Evolutionary conservation across 305 asterid genomes (phyloP).

Genomic region (Solanum hybrid): DNA sequence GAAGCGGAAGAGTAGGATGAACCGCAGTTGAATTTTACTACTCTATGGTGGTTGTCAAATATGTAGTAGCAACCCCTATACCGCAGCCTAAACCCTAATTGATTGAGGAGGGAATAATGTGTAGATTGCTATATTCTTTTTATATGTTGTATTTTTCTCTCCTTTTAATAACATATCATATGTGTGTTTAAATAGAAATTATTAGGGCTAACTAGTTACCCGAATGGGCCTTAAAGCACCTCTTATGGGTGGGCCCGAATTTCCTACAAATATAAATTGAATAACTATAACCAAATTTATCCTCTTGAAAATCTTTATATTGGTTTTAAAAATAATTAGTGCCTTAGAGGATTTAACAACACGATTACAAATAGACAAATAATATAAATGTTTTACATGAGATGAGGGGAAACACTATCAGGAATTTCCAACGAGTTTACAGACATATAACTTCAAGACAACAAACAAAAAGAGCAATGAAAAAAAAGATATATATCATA

Average conservation of each 20-base stretch:
- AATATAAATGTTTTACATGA: neutral
- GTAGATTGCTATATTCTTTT: no score
- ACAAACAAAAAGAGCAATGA: neutral
- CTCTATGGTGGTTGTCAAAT: neutral
- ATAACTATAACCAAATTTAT: neutral
- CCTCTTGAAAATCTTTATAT: neutral
- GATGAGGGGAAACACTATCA: neutral
- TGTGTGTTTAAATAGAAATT: neutral
- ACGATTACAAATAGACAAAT: neutral
- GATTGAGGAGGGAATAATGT: neutral
- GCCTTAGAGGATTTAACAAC: neutral
- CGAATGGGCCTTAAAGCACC: neutral
- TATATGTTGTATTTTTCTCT: neutral
- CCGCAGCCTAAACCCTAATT: neutral
- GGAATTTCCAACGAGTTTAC: neutral
- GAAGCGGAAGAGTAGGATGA: neutral
- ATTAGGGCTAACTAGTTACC: neutral
- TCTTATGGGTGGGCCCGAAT: neutral
- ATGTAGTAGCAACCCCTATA: neutral
- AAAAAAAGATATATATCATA: neutral
- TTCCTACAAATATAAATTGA: neutral
- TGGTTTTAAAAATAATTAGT: no score
- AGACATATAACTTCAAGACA: neutral
- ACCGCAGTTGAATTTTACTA: neutral
- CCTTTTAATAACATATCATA: no score